These are phyloP conservation scores for Podospora conica DNA, from an alignment of 495 filamentous ascomycete species.

Conservation along the genomic window DNA sequence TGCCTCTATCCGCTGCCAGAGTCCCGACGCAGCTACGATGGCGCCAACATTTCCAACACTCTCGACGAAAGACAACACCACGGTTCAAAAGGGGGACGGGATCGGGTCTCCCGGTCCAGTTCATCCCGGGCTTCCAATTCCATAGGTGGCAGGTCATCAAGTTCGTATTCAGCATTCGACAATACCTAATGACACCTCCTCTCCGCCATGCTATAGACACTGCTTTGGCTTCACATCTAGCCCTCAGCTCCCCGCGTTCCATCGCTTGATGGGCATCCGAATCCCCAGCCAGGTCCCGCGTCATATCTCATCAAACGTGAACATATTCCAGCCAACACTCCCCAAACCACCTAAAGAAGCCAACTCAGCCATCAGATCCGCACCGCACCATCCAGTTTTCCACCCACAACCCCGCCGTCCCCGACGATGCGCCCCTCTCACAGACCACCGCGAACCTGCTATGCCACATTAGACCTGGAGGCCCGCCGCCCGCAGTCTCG, in stretches of 20 bases:
- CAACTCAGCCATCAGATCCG: background rate
- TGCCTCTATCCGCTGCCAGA: too few relatives aligned
- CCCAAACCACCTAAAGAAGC: background rate
- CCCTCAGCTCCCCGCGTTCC: background rate
- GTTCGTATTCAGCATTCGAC: background rate
- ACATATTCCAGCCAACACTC: too few relatives aligned
- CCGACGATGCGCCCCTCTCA: background rate
- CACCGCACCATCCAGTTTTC: background rate
- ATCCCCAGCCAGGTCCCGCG: too few relatives aligned
- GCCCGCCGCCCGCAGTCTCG: slow-evolving; percentile 1
- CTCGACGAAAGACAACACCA: background rate
- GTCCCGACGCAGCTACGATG: background rate
- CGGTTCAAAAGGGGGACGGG: background rate
- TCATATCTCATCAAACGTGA: too few relatives aligned
- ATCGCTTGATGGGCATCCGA: background rate
- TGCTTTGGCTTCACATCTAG: background rate
- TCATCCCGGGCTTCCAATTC: background rate
- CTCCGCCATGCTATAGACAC: background rate
- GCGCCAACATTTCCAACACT: background rate
- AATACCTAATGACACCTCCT: background rate
- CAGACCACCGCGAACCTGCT: background rate
- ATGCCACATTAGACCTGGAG: slow-evolving; percentile 6
- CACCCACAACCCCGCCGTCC: background rate
- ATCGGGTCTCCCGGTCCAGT: background rate
- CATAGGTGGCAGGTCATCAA: background rate